Evolutionary conservation across 2,329 filamentous ascomycete genomes (phyloP).

Genomic region (Cladophialophora immunda): DNA sequence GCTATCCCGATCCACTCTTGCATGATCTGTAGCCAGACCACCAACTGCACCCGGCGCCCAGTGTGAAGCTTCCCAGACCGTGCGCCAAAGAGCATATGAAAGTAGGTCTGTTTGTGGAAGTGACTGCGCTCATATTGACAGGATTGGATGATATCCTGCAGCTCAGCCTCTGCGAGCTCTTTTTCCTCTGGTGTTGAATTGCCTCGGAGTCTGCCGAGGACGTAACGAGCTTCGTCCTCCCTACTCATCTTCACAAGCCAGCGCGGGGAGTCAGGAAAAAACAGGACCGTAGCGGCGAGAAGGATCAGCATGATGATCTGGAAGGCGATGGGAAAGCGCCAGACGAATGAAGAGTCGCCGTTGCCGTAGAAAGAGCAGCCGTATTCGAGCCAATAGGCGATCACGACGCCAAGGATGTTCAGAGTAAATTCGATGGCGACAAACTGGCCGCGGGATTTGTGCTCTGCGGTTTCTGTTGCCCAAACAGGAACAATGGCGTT

Average conservation of each 20-base stretch:
- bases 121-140: slow-evolving; percentile 68
- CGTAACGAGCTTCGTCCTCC: slow-evolving; percentile 71
- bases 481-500: too few relatives aligned
- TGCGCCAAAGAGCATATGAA: slow-evolving; percentile 72
- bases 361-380: too few relatives aligned
- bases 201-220: slow-evolving; percentile 70
- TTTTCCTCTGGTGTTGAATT: slow-evolving; percentile 59
- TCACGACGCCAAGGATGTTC: too few relatives aligned
- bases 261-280: slow-evolving; percentile 44
- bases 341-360: too few relatives aligned
- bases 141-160: slow-evolving; percentile 72
- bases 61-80: slow-evolving; percentile 72
- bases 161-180: slow-evolving; percentile 67
- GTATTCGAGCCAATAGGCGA: too few relatives aligned
- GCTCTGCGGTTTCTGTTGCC: too few relatives aligned
- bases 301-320: too few relatives aligned
- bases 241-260: slow-evolving; percentile 73
- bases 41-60: slow-evolving; percentile 72
- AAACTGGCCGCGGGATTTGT: too few relatives aligned
- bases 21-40: slow-evolving; percentile 74
- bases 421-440: too few relatives aligned
- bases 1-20: slow-evolving; percentile 74
- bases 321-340: too few relatives aligned
- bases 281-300: too few relatives aligned
- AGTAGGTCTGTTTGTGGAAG: slow-evolving; percentile 62